Base-by-base conservation (phyloP, 2,329 filamentous ascomycete genomes). In the Xylaria arbuscula region DNA sequence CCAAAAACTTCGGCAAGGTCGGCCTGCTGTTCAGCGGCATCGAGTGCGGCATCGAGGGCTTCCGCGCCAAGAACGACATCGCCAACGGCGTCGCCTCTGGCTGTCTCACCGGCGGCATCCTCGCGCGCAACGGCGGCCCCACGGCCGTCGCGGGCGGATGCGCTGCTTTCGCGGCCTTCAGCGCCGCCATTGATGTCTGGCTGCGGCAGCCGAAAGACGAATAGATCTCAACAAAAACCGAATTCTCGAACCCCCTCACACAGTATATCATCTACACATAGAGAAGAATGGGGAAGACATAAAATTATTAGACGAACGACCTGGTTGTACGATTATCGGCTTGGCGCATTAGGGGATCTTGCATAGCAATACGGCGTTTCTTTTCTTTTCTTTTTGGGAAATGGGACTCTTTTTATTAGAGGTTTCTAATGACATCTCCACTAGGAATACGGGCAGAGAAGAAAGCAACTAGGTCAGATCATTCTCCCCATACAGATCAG, bases 1-100 rank as follows among this genome's bases (percentile, higher is more conserved):
- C 94, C 63, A 96, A 94, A 83, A 98, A 97, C 84, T 99, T 99
- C 78, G 95, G 93, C 70, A 92, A 94, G 74, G 93, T 99, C 58
- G 96, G 96, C 75, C 92, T 93, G 2, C 87, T 98, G 22, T 99
- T 97, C 83, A 88, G 90, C 17, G 95, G 95, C 48, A 97, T 96
- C 62, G 96, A 99, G 83, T 99, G 96, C 83, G 94, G 93, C 72
- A 94, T 99, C 77, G 96, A 99, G 81, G 94, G 94, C 0, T 87
- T 93, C 75, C 88, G 96, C 36, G 96, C 94, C 24, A 98, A 97
- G 85, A 98, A 98, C 81, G 96, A 98, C 80, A 81, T 98, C 36
- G 88, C 85, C 71, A 99, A 99, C 83, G 93, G 93, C 63, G 90
- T 96, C 5, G 88, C 90, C 4, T 93, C 94, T 0, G 96, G 96